A percentile compares a stretch with the other conserved stretches of the same genome.
phyloP scores from a whole-genome alignment of 2,329 filamentous ascomycete genomes.

The Neoscytalidium dimidiatum region DNA sequence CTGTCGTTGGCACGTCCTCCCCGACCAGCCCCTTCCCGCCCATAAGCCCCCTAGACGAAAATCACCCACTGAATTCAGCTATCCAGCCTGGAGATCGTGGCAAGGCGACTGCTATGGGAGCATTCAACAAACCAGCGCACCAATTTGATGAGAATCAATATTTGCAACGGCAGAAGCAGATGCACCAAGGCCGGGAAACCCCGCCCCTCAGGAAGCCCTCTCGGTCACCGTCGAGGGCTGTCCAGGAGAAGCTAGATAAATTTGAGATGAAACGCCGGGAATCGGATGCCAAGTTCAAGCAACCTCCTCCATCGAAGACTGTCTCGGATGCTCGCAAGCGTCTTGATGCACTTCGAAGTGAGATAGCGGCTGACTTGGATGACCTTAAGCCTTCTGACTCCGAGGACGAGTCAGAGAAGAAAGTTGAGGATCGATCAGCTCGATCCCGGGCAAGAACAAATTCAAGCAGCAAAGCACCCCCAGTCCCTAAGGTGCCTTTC shows the following conservation, averaged over 20 bases:
- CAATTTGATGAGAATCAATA: slow-evolving; percentile 86
- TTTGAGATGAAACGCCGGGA: slow-evolving; percentile 36
- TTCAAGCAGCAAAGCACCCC: background rate
- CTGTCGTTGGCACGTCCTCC: slow-evolving; percentile 28
- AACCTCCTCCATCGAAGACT: slow-evolving; percentile 2
- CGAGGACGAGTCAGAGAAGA: background rate
- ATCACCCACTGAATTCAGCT: slow-evolving; percentile 58
- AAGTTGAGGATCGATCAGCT: background rate
- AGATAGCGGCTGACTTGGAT: slow-evolving; percentile 2
- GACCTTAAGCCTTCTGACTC: slow-evolving; percentile 12
- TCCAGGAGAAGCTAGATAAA: slow-evolving; percentile 38
- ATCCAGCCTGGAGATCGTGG: slow-evolving; percentile 76
- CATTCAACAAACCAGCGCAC: slow-evolving; percentile 71
- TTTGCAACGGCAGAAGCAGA: slow-evolving; percentile 75
- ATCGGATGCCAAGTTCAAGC: slow-evolving; percentile 15
- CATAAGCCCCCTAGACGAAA: slow-evolving; percentile 72
- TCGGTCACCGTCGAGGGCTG: slow-evolving; percentile 23
- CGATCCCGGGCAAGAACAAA: slow-evolving; percentile 1
- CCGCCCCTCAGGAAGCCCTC: slow-evolving; percentile 40
- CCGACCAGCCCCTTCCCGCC: slow-evolving; percentile 53
- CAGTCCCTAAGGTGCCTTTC: background rate
- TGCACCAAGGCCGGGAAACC: slow-evolving; percentile 73
- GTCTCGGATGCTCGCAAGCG: slow-evolving; percentile 4
- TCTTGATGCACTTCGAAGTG: slow-evolving; percentile 6
- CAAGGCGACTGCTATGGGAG: slow-evolving; percentile 75